These are phyloP conservation scores for Immersiella caudata DNA, from an alignment of 495 filamentous ascomycete species.

Conservation along the genomic window DNA sequence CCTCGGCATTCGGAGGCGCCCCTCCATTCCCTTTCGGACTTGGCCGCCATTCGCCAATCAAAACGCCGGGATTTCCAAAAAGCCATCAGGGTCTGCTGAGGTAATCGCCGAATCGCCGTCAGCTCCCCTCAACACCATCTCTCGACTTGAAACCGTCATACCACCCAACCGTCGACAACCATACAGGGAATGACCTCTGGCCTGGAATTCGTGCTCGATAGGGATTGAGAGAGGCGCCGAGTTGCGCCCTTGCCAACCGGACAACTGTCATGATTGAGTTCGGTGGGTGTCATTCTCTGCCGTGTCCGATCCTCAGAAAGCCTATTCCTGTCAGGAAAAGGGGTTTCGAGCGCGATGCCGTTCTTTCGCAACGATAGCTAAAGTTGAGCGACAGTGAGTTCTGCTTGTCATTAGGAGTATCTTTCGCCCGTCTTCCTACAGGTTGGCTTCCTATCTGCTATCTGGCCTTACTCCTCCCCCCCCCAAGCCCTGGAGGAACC, in stretches of 20 bases:
- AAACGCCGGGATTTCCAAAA: constrained; percentile 24
- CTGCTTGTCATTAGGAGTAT: too few species aligned
- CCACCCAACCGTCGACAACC: background rate
- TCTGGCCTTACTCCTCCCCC: too few species aligned
- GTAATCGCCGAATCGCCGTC: background rate
- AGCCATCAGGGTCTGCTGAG: constrained; percentile 19
- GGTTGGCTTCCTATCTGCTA: too few species aligned
- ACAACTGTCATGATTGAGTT: background rate
- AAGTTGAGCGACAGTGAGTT: too few species aligned
- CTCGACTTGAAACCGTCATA: background rate
- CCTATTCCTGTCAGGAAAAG: background rate
- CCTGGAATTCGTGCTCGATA: background rate
- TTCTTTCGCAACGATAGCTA: too few species aligned
- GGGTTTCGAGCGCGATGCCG: background rate
- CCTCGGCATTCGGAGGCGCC: constrained; percentile 26
- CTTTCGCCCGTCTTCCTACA: too few species aligned
- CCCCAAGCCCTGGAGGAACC: too few species aligned
- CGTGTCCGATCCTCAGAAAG: background rate
- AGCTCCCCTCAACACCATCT: background rate
- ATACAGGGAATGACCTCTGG: background rate
- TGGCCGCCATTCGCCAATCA: constrained; percentile 30
- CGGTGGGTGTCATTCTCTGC: background rate
- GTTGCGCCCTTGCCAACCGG: background rate
- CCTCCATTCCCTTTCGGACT: constrained; percentile 13
- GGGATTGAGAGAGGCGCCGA: background rate